A percentile compares a stretch with the other conserved stretches of the same genome.
Evolutionary conservation across 2,329 filamentous ascomycete genomes (phyloP).

Genomic region (Dryadomyces sulphureus): DNA sequence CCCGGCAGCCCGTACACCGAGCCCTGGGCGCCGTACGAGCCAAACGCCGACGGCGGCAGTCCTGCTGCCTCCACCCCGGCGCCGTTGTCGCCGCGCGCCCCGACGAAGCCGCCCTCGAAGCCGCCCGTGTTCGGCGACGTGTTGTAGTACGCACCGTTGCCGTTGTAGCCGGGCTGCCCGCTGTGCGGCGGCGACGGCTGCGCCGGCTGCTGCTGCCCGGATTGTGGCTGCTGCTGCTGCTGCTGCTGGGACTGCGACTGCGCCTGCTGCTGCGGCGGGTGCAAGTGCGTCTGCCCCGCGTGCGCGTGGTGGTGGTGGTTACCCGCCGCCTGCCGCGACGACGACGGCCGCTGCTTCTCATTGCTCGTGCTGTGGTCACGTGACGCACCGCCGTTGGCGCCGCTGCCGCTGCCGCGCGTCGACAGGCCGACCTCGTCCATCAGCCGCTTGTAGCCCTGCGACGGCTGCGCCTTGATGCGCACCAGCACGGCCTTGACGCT

Average conservation of each 20-base stretch:
- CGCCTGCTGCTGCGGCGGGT: conserved; percentile 11
- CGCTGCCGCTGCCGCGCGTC: conserved; percentile 31
- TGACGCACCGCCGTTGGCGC: conserved; percentile 24
- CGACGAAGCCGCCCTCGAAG: conserved; percentile 37
- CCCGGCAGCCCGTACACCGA: conserved; percentile 7
- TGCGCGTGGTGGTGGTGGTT: conserved; percentile 22
- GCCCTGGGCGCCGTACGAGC: conserved; percentile 3
- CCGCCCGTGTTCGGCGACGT: conserved; percentile 26
- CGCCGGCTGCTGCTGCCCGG: conserved; percentile 10
- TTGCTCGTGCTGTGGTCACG: conserved; percentile 30
- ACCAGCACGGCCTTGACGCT: conserved; percentile 82
- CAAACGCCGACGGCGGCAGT: conserved; percentile 6
- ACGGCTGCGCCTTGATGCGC: conserved; percentile 82
- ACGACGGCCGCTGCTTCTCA: conserved; percentile 40
- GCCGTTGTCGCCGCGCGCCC: conserved; percentile 36
- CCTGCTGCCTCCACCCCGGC: conserved; percentile 19
- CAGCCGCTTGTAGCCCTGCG: conserved; percentile 91
- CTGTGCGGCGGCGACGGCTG: conserved; percentile 8
- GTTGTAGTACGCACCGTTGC: conserved; percentile 34
- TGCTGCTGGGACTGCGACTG: conserved; percentile 5
- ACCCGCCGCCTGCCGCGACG: conserved; percentile 38
- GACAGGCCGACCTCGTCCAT: conserved; percentile 98
- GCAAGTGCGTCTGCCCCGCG: too few species aligned
- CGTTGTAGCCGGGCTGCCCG: conserved; percentile 5
- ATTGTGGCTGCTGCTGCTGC: conserved; percentile 18